Base-by-base conservation (phyloP, 495 filamentous ascomycete species). In the Hypoxylon subgilvum region DNA sequence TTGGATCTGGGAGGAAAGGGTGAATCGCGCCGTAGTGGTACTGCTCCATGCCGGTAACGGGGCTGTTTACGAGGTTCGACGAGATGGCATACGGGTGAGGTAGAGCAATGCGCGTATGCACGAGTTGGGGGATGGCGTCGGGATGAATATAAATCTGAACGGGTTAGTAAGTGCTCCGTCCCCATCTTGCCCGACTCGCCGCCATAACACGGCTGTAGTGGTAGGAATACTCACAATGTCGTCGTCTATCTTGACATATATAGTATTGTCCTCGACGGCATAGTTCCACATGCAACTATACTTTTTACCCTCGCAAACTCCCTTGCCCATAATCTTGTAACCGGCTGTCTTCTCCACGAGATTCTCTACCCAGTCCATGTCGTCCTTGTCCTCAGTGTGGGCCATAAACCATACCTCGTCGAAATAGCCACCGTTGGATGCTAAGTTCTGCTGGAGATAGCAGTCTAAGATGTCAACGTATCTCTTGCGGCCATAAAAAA, bases 211-310 rank as follows among this genome's bases (percentile, higher is more conserved):
- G n/a, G n/a, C n/a, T n/a, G n/a, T n/a, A n/a, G 30, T 21, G 6
- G 28, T 12, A 3, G 34, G 36, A n/a, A 6, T 25, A 65, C 68
- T 71, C 47, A 71, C 74, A 42, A 79, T 72, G 46, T 84, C 82
- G 6, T 82, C 81, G 52, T 84, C 81, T 46, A 84, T 81, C 61
- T 79, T 80, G 35, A 84, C 74, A 47, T 81, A 82, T 48, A 84
- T 74, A 19, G 70, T 68, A 14, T 76, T 69, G 18, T 72, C 64
- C 36, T 72, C 69, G 6, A 66, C 63, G 5, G 71, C 66, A 40
- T 70, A 62, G 35, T 69, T 63, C 58, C 70, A 70, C 61, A 67
- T 55, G 45, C 68, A 66, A 18, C 59, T 66, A 22, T 75, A 78
- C n/a, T 65, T 60, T 28, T 56, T 36, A 10, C 63, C 51, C 30